Evolutionary conservation across 768 basidiomycete species (phyloP).

Genomic region (Wakefieldia striispora): DNA sequence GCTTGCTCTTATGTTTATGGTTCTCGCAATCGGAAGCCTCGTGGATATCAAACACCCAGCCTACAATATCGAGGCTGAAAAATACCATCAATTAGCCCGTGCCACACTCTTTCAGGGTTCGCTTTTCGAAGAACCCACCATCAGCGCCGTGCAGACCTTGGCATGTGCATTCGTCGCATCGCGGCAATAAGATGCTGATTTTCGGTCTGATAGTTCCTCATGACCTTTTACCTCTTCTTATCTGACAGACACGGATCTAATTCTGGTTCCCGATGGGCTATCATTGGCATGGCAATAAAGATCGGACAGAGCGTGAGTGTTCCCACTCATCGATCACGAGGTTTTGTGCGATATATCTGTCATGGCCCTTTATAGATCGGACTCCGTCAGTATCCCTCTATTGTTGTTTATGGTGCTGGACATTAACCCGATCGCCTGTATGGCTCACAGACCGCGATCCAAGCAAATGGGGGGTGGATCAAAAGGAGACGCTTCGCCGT

Average conservation of each 20-base stretch:
- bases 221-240: constrained; percentile 69
- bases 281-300: constrained; percentile 69
- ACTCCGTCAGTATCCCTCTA: constrained; percentile 48
- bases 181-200: constrained; percentile 31
- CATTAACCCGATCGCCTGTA: constrained; percentile 6
- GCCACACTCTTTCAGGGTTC: constrained; percentile 63
- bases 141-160: constrained; percentile 65
- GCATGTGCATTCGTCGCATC: constrained; percentile 36
- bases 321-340: constrained; percentile 8
- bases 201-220: constrained; percentile 48
- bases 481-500: constrained; percentile 56
- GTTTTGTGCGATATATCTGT: constrained; percentile 1
- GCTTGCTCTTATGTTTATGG: constrained; percentile 62
- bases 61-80: constrained; percentile 67
- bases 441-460: constrained; percentile 57
- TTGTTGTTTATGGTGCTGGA: background rate
- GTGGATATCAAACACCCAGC: constrained; percentile 55
- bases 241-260: constrained; percentile 65
- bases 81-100: constrained; percentile 65
- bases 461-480: constrained; percentile 61
- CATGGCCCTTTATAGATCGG: constrained; percentile 49
- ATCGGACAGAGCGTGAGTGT: constrained; percentile 65
- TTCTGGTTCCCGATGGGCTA: constrained; percentile 63
- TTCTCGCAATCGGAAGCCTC: constrained; percentile 63
- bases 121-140: constrained; percentile 66